A percentile compares a stretch with the other conserved stretches of the same genome.
Evolutionary conservation across 1,139 yeast species (phyloP).

Genomic region (Debaryomycetaceae sp.): DNA sequence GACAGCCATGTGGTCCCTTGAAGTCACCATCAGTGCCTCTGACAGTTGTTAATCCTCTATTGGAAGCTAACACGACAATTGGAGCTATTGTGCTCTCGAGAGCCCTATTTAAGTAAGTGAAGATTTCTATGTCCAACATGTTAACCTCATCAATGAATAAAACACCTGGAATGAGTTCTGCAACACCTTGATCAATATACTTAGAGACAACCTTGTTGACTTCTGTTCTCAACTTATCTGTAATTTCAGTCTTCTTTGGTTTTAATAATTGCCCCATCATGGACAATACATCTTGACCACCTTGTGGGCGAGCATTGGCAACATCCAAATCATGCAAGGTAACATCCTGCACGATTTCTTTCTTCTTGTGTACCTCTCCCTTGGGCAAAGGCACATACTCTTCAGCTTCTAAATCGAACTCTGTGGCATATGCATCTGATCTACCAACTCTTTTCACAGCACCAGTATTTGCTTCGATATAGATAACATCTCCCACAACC

Average conservation of each 20-base stretch:
- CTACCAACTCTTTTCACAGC: constrained; percentile 97
- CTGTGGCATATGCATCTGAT: constrained; percentile 97
- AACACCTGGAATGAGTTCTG: constrained; percentile 97
- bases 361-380: constrained; percentile 98
- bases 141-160: constrained; percentile 96
- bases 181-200: constrained; percentile 96
- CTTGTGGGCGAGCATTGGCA: constrained; percentile 97
- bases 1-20: constrained; percentile 93
- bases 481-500: constrained; percentile 92
- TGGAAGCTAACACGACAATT: constrained; percentile 89
- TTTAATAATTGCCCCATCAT: constrained; percentile 98
- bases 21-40: constrained; percentile 79
- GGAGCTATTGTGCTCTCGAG: constrained; percentile 92
- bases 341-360: constrained; percentile 96
- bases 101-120: constrained; percentile 91
- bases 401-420: constrained; percentile 96
- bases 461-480: constrained; percentile 96
- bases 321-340: constrained; percentile 94
- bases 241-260: constrained; percentile 97
- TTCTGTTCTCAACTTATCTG: constrained; percentile 89
- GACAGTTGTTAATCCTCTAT: constrained; percentile 88
- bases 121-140: constrained; percentile 95
- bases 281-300: constrained; percentile 96
- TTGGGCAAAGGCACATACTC: constrained; percentile 98
- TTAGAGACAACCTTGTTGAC: constrained; percentile 95